Evolutionary conservation across 2,329 filamentous ascomycete species (phyloP).

Genomic region (Geoglossum cookeanum): DNA sequence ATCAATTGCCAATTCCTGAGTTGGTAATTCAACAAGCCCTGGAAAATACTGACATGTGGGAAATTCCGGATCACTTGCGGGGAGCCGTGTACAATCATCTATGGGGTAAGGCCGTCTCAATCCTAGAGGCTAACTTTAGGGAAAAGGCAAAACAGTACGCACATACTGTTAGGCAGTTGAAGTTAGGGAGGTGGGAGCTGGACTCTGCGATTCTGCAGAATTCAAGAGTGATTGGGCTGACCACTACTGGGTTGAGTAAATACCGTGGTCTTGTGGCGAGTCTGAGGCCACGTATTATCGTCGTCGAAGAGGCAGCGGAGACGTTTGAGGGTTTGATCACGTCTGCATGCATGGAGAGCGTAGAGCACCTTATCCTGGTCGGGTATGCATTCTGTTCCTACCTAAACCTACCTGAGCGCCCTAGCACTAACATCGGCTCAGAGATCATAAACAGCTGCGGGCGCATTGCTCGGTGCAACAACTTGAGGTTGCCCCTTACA

Average conservation of each 20-base stretch:
- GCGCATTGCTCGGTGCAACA: constrained; percentile 45
- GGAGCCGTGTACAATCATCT: constrained; percentile 49
- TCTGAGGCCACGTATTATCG: constrained; percentile 44
- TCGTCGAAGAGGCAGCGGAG: constrained; percentile 70
- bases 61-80: constrained; percentile 34
- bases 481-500: constrained; percentile 40
- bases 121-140: constrained; percentile 29
- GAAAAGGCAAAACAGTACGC: constrained; percentile 31
- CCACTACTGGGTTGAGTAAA: constrained; percentile 65
- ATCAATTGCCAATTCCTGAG: constrained; percentile 4
- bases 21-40: constrained; percentile 19
- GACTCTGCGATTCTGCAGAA: constrained; percentile 42
- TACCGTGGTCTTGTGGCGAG: constrained; percentile 52
- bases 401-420: too few species aligned
- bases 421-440: not conserved
- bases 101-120: constrained; percentile 32
- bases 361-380: constrained; percentile 48
- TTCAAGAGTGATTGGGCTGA: constrained; percentile 44
- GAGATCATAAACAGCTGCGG: constrained; percentile 64
- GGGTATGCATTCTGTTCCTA: constrained; percentile 16
- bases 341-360: constrained; percentile 37
- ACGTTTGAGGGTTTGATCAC: constrained; percentile 46
- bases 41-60: constrained; percentile 36
- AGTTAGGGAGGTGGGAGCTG: constrained; percentile 37
- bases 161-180: constrained; percentile 30